A percentile compares a stretch with the other conserved stretches of the same genome.
These are phyloP conservation scores for Endogone sp. DNA, from an alignment of 192 early-diverging fungal species.

Conservation along the genomic window DNA sequence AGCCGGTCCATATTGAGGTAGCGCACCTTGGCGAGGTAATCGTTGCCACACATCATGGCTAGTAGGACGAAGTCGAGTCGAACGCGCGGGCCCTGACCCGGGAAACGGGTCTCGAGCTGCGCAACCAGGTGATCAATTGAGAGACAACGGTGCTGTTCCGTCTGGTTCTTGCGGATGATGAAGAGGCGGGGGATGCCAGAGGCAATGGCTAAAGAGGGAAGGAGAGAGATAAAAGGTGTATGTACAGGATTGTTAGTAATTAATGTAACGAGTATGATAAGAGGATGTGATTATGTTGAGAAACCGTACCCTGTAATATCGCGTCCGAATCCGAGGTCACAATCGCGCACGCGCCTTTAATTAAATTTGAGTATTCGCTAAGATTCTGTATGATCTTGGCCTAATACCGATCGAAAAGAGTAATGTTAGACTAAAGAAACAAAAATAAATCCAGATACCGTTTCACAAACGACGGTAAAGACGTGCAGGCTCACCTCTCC, in stretches of 20 bases:
- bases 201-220: too few relatives aligned
- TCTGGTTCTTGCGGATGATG: conserved; percentile 22
- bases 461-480: too few relatives aligned
- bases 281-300: too few relatives aligned
- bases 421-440: background rate
- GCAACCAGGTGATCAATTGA: conserved; percentile 29
- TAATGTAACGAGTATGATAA: too few relatives aligned
- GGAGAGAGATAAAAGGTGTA: too few relatives aligned
- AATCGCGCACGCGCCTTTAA: conserved; percentile 29
- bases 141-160: background rate
- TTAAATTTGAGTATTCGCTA: conserved; percentile 20
- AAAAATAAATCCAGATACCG: too few relatives aligned
- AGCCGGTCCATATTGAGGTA: conserved; percentile 18
- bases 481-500: conserved; percentile 22
- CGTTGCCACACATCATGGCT: conserved; percentile 31
- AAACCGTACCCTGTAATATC: conserved; percentile 8
- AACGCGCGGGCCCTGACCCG: conserved; percentile 20
- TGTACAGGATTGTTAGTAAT: too few relatives aligned
- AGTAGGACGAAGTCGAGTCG: conserved; percentile 29
- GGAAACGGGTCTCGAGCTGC: conserved; percentile 15
- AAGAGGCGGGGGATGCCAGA: conserved; percentile 28
- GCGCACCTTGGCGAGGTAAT: conserved; percentile 20
- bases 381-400: conserved; percentile 35
- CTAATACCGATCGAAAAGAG: conserved; percentile 10
- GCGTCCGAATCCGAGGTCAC: conserved; percentile 34